Conservation (phyloP, 192 early-diverging fungal species). For the Podila horticola region DNA sequence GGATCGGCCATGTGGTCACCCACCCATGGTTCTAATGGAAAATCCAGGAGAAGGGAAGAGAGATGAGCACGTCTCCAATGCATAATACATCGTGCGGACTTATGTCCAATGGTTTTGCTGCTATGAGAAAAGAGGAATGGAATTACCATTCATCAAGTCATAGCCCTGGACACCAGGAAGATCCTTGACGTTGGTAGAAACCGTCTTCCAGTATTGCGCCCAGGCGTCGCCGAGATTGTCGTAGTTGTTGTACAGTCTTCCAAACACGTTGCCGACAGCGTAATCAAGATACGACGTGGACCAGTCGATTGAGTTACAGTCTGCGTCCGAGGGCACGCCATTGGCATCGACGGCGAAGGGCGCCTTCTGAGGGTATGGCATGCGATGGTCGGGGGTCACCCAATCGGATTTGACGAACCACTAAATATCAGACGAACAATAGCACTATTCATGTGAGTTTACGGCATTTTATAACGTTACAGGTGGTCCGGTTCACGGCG, state of each 20-base stretch:
- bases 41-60: not conserved
- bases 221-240: slow-evolving; percentile 64
- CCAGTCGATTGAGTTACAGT: slow-evolving; percentile 56
- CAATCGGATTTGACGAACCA: slow-evolving; percentile 48
- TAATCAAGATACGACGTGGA: slow-evolving; percentile 47
- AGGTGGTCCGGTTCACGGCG: not conserved
- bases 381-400: slow-evolving; percentile 33
- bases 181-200: slow-evolving; percentile 56
- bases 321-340: slow-evolving; percentile 43
- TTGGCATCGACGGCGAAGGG: slow-evolving; percentile 53
- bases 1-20: slow-evolving; percentile 58
- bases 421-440: not conserved
- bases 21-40: slow-evolving; percentile 61
- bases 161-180: slow-evolving; percentile 69
- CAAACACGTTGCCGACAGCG: slow-evolving; percentile 59
- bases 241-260: slow-evolving; percentile 63
- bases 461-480: not conserved
- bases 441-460: not conserved
- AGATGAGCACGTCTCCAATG: not conserved
- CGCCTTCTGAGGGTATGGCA: slow-evolving; percentile 51
- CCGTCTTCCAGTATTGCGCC: slow-evolving; percentile 65
- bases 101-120: too few species aligned
- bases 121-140: not conserved
- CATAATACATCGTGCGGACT: too few species aligned
- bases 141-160: slow-evolving; percentile 65